Evolutionary conservation across 169 alveolate species (phyloP).

Genomic region (Plasmodium vinckei): DNA sequence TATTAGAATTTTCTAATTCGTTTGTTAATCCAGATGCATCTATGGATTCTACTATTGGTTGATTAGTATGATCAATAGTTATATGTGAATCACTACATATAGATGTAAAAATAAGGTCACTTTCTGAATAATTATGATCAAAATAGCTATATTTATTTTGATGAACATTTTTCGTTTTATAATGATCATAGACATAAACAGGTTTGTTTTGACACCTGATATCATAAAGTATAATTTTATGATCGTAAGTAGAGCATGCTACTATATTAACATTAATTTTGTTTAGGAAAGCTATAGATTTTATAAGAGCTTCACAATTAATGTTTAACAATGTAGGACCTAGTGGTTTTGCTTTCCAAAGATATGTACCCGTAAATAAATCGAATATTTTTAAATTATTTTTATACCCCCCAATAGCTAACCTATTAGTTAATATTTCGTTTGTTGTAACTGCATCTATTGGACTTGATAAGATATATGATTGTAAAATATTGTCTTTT

Average conservation of each 20-base stretch:
- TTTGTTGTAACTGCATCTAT: slow-evolving; percentile 75
- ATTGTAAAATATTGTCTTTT: slow-evolving; percentile 38
- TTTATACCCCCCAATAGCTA: slow-evolving; percentile 81
- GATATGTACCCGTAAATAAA: slow-evolving; percentile 77
- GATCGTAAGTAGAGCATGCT: slow-evolving; percentile 80
- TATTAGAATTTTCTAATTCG: no score
- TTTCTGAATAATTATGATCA: slow-evolving; percentile 60
- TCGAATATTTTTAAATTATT: slow-evolving; percentile 80
- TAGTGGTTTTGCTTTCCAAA: slow-evolving; percentile 81
- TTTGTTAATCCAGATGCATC: no score
- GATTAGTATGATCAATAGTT: not conserved
- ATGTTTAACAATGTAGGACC: slow-evolving; percentile 80
- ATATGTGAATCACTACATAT: slow-evolving; percentile 41
- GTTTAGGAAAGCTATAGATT: slow-evolving; percentile 77
- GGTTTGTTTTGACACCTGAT: slow-evolving; percentile 82
- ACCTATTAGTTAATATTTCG: slow-evolving; percentile 78
- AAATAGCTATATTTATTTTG: slow-evolving; percentile 44
- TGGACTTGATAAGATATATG: slow-evolving; percentile 79
- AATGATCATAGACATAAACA: slow-evolving; percentile 81
- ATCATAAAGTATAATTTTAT: slow-evolving; percentile 81
- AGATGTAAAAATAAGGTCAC: slow-evolving; percentile 58
- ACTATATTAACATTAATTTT: slow-evolving; percentile 79
- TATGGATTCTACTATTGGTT: no score
- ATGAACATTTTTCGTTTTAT: slow-evolving; percentile 60
- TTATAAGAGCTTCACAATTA: slow-evolving; percentile 77